Conservation (phyloP, 164 flowering plant genomes). For the Annona cherimola region DNA sequence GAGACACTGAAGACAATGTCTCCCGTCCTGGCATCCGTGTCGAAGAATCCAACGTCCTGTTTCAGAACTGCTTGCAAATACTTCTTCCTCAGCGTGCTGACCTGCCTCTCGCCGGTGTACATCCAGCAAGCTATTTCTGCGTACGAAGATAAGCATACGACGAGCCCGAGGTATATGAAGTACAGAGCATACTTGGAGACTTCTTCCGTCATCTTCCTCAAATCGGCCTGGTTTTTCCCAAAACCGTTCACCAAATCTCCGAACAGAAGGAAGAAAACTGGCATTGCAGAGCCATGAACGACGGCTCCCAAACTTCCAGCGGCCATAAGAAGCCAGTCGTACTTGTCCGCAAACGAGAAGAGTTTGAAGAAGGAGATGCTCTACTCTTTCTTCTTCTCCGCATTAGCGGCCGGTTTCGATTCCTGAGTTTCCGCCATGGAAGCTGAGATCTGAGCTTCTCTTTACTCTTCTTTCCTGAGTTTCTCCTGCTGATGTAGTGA, state of each 20-base stretch:
- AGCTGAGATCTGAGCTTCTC: conserved; percentile 1
- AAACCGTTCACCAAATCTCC: conserved; percentile 98
- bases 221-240: conserved; percentile 76
- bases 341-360: conserved; percentile 85
- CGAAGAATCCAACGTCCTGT: conserved; percentile 96
- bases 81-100: conserved; percentile 68
- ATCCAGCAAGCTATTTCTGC: conserved; percentile 99
- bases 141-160: conserved; percentile 85
- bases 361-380: conserved; percentile 74
- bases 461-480: no score
- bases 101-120: conserved; percentile 96
- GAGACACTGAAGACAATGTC: conserved; percentile 95
- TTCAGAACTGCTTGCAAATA: conserved; percentile 90
- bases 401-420: conserved; percentile 43
- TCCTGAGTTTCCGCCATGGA: conserved; percentile 29
- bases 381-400: conserved; percentile 85
- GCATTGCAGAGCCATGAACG: conserved; percentile 98
- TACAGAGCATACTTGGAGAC: conserved; percentile 93
- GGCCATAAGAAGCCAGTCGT: conserved; percentile 65
- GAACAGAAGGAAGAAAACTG: conserved; percentile 84
- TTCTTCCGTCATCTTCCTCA: conserved; percentile 65
- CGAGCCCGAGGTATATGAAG: conserved; percentile 84
- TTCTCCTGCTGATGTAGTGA: no score
- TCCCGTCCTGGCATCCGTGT: conserved; percentile 97
- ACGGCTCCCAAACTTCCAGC: conserved; percentile 84